Percentiles rank a stretch among this genome's conserved stretches.
Evolutionary conservation across 805 yeast species (phyloP).

Genomic region (Saccharomycopsis synnaedendra): DNA sequence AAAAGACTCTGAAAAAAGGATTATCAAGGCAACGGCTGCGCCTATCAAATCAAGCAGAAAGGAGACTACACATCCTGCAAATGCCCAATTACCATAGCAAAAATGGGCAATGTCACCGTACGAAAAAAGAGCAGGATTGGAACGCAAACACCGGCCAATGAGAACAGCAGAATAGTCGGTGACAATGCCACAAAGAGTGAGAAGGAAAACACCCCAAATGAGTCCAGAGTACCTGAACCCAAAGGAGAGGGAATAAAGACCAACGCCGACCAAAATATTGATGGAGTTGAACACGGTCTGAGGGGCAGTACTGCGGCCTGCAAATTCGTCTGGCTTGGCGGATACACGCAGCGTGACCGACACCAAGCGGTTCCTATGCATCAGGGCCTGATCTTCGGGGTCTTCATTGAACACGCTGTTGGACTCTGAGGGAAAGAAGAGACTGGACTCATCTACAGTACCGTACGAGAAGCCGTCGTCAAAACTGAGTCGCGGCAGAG

Average conservation of each 20-base stretch:
- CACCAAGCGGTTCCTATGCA: constrained; percentile 3
- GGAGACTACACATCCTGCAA: constrained; percentile 32
- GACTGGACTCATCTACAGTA: not conserved
- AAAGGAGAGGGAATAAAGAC: constrained; percentile 60
- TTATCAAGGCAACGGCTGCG: constrained; percentile 45
- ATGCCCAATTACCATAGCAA: constrained; percentile 36
- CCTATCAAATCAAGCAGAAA: constrained; percentile 51
- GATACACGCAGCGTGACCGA: constrained; percentile 12
- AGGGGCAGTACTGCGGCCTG: constrained; percentile 46
- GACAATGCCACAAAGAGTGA: constrained; percentile 34
- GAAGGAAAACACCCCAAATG: constrained; percentile 35
- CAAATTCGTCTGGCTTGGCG: constrained; percentile 7
- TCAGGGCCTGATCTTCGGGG: constrained; percentile 8
- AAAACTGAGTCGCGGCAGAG: not conserved
- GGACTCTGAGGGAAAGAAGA: not conserved
- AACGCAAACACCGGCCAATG: constrained; percentile 36
- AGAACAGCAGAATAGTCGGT: constrained; percentile 45
- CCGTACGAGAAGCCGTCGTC: constrained; percentile 2
- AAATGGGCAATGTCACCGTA: constrained; percentile 49
- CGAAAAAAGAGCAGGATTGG: constrained; percentile 30
- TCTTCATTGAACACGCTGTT: not conserved
- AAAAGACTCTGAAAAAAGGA: constrained; percentile 53
- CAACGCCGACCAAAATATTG: constrained; percentile 68
- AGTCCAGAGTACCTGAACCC: constrained; percentile 63
- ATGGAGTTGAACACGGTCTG: constrained; percentile 73